Evolutionary conservation across 768 basidiomycete genomes (phyloP), one percentile per base, ranked within the genome.

Genomic region (Ramaria rubella): DNA sequence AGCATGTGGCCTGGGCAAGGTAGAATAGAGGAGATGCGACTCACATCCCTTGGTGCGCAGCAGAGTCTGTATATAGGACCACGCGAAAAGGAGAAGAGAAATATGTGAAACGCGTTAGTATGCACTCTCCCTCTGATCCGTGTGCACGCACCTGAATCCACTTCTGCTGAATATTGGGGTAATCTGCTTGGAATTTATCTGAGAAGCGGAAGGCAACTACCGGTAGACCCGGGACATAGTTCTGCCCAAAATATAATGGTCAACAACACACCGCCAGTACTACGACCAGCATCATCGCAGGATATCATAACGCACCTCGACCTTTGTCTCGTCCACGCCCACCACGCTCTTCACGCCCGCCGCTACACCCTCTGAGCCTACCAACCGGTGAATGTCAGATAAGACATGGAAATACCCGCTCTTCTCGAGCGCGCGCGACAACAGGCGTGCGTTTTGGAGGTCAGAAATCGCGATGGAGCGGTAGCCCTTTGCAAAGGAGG

Each of bases 361-460:
- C n/a, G 69, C 1, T 9, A 67, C 38, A 4, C 58, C 40, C 3
- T 62, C 57, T 49, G 59, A 52, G 51, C 58, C 56, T 54, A 68
- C 72, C 24, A 68, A 72, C 23, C 72, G 69, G 63, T 86, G 84
- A 30, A 84, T 77, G 57, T 83, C 79, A 43, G 77, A 80, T 40
- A 81, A 57, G 8, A 81, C 81, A 9, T 68, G 70, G 61, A 73
- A 81, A 63, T 74, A 80, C 15, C 80, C 77, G 24, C 75, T 78
- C 43, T 65, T 73, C 65, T 86, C 85, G 19, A 86, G 71, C 4
- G 85, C 83, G 34, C 82, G 76, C 30, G 81, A 81, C 57, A 86
- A 65, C n/a, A 83, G 68, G n/a, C 84, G 75, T 2, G 84, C 84
- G 59, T 86, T 86, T 68, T 75, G 75, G 48, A 82, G 62, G 61